These are phyloP conservation scores for Hemerocallis citrina DNA, from an alignment of 106 monocot genomes.

Conservation along the genomic window DNA sequence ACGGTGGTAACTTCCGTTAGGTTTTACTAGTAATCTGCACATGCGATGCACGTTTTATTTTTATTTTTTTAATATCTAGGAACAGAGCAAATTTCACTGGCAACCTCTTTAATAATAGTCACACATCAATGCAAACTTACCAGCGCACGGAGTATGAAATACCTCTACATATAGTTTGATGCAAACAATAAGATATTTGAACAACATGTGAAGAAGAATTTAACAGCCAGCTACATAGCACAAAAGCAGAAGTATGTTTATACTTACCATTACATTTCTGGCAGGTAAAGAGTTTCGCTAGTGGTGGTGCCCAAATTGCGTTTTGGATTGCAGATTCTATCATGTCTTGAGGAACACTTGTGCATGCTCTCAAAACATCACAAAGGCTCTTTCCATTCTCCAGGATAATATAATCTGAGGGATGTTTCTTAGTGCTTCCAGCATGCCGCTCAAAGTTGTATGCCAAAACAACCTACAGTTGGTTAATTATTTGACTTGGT, in stretches of 20 bases:
- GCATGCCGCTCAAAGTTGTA: constrained; percentile 81
- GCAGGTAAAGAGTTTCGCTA: constrained; percentile 22
- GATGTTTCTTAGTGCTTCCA: constrained; percentile 89
- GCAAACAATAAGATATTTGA: constrained; percentile 8
- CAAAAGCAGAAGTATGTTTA: not conserved
- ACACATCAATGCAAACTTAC: constrained; percentile 44
- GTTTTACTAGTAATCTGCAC: too few species aligned
- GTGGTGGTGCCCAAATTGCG: constrained; percentile 32
- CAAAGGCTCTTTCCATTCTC: constrained; percentile 77
- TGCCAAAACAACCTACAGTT: constrained; percentile 61
- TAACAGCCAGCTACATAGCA: too few species aligned
- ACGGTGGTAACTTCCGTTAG: too few species aligned
- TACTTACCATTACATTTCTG: constrained; percentile 39
- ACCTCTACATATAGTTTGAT: constrained; percentile 14
- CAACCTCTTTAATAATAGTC: too few species aligned
- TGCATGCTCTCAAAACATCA: constrained; percentile 68
- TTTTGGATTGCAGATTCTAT: constrained; percentile 60
- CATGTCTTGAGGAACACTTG: constrained; percentile 47
- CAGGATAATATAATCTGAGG: constrained; percentile 73
- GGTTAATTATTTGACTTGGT: constrained; percentile 9
- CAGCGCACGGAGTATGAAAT: constrained; percentile 23
- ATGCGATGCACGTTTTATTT: too few species aligned
- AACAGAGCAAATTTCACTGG: too few species aligned
- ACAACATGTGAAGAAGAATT: too few species aligned
- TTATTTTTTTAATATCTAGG: too few species aligned